Percentiles rank a stretch among this genome's conserved stretches.
Conservation (phyloP, 139 green algal species). For the Zygnema circumcarinatum region DNA sequence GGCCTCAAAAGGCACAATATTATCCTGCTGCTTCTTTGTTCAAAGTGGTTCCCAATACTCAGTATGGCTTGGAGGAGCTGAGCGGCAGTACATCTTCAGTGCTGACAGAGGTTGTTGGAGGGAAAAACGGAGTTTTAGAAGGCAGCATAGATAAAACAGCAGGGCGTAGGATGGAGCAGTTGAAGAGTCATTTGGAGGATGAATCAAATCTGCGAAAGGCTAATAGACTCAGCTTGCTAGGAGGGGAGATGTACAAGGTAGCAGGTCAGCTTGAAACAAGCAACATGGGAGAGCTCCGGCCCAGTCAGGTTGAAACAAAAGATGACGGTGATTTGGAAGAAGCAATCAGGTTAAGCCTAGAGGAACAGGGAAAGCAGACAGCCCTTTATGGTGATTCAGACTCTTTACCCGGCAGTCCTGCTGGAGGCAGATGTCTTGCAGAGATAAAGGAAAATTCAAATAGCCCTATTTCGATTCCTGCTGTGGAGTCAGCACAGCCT, state of each 20-base stretch:
- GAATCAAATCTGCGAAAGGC: neutral
- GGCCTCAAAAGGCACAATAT: too few relatives aligned
- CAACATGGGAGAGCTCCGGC: neutral
- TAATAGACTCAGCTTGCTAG: neutral
- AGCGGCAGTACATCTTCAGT: neutral
- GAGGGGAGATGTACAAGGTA: neutral
- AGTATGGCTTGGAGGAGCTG: neutral
- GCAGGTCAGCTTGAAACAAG: neutral
- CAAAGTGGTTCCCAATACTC: too few relatives aligned
- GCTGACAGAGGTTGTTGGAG: neutral
- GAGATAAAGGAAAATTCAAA: neutral
- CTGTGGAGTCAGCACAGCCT: neutral
- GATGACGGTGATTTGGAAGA: conserved; percentile 47
- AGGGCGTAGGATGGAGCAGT: neutral
- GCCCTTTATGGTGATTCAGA: neutral
- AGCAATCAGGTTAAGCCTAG: conserved; percentile 33
- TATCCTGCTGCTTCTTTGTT: too few relatives aligned
- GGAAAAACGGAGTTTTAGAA: neutral
- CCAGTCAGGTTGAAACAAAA: neutral
- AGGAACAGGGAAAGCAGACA: conserved; percentile 10
- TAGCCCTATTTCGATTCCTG: neutral
- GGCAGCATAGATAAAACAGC: neutral
- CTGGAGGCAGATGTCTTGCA: neutral
- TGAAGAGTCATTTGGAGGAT: neutral
- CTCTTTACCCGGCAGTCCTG: neutral